Conservation (phyloP, 176 grass and related monocot species). For the Zoysia japonica region DNA sequence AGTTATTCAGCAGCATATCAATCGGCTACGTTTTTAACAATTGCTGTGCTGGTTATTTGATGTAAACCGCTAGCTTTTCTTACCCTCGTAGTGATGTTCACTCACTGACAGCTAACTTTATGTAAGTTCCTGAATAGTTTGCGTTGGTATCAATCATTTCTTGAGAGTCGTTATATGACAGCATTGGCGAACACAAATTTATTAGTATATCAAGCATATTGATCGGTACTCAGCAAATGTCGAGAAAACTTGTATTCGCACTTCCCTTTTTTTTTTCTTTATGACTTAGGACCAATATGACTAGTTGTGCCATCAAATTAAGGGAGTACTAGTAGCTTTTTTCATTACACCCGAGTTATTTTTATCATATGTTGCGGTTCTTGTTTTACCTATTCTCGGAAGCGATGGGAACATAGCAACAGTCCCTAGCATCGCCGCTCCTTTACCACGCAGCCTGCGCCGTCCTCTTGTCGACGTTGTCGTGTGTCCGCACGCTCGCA, state of each 20-base stretch:
- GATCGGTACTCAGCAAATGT: too few relatives aligned
- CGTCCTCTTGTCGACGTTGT: too few relatives aligned
- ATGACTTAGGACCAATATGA: too few relatives aligned
- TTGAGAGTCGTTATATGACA: constrained; percentile 1
- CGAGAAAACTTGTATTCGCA: background rate
- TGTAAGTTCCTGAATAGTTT: constrained; percentile 1
- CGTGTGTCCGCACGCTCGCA: too few relatives aligned
- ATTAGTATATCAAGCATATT: background rate
- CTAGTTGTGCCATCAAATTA: too few relatives aligned
- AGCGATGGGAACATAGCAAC: too few relatives aligned
- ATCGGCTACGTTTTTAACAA: background rate
- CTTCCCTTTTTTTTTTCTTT: background rate
- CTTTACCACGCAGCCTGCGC: too few relatives aligned
- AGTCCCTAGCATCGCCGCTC: too few relatives aligned
- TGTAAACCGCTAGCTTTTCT: background rate
- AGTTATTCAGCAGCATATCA: constrained; percentile 1
- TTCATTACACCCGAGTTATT: too few relatives aligned
- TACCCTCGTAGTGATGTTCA: background rate
- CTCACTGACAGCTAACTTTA: background rate
- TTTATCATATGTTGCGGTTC: too few relatives aligned
- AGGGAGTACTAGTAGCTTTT: too few relatives aligned
- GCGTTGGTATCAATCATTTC: background rate
- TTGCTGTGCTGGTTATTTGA: constrained; percentile 16
- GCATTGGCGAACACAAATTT: background rate
- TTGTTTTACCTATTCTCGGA: too few relatives aligned